phyloP scores from a whole-genome alignment of 306 rosid species.

The Lathyrus sativus region DNA sequence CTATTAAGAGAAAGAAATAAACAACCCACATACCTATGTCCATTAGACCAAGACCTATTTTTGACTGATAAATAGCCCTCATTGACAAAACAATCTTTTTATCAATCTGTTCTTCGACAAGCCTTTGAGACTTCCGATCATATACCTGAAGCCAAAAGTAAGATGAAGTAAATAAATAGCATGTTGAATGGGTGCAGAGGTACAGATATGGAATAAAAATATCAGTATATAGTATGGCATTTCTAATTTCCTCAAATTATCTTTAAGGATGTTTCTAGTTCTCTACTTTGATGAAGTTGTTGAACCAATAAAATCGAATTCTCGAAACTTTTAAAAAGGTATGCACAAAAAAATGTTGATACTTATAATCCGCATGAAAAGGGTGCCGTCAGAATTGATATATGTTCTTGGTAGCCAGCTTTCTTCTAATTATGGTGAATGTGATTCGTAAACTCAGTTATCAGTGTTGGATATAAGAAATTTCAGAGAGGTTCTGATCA shows the following conservation, averaged over 20 bases:
- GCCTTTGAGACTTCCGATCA: slow-evolving; percentile 89
- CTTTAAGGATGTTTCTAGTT: slow-evolving; percentile 31
- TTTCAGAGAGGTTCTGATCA: slow-evolving; percentile 14
- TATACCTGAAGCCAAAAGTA: slow-evolving; percentile 58
- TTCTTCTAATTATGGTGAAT: slow-evolving; percentile 20
- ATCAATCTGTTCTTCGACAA: slow-evolving; percentile 91
- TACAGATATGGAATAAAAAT: slow-evolving; percentile 15
- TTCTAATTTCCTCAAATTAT: slow-evolving; percentile 29
- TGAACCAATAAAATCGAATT: slow-evolving; percentile 19
- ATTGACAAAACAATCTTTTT: slow-evolving; percentile 86
- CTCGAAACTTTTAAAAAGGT: not conserved
- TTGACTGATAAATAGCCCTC: slow-evolving; percentile 98
- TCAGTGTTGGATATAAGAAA: not conserved
- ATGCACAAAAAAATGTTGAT: slow-evolving; percentile 17
- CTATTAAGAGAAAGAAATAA: not conserved
- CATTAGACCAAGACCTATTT: slow-evolving; percentile 87
- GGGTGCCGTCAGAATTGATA: slow-evolving; percentile 5
- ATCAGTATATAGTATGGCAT: slow-evolving; percentile 1
- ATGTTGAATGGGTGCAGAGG: slow-evolving; percentile 2
- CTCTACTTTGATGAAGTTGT: slow-evolving; percentile 25
- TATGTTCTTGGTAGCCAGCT: slow-evolving; percentile 26
- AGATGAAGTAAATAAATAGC: slow-evolving; percentile 25
- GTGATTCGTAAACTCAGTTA: slow-evolving; percentile 7
- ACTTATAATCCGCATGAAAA: slow-evolving; percentile 28
- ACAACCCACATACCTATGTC: slow-evolving; percentile 60